Base-by-base conservation (phyloP, 2,329 filamentous ascomycete genomes). In the Capronia americana region DNA sequence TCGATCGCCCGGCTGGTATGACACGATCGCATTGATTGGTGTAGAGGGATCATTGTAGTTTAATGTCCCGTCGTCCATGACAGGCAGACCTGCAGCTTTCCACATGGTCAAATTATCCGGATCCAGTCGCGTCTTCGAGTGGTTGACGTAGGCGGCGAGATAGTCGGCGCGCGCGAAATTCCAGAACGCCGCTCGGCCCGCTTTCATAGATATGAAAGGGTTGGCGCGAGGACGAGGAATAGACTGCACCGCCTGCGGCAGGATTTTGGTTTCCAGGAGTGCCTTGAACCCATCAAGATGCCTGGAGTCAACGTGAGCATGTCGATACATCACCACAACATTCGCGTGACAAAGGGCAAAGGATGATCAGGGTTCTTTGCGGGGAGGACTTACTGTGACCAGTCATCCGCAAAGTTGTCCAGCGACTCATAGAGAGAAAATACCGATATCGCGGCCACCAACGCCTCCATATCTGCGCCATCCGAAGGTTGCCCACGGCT, bases 371-470 rank as follows among this genome's bases (percentile, higher is more conserved):
- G 20, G 6, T n/a, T 6, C 24, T 28, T 17, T 56, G 11, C 5
- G 10, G 28, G 10, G 12, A 8, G n/a, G 54, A 72, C 76, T 65
- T 69, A 79, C 77, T 71, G 81, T 34, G 84, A 83, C 87, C 87
- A 90, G 23, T 87, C 87, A 0, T 82, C 81, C 1, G 84, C 85
- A 1, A 86, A 88, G 1, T 86, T 85, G 74, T 90, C 87, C n/a
- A 90, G 79, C 65, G 90, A 87, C 69, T 90, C 88, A 73, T 90
- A 90, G 0, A 88, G 85, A 65, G 87, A 90, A 1, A 91, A 76
- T 14, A 90, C 89, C 0, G 88, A 87, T 1, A 87, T 87, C 1
- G 88, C 87, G 8, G 87, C 87, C 24, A 90, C 80, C 3, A 89
- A 81, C 65, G 90, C 87, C 69, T 89, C 87, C 3, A 83, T 80